Evolutionary conservation across 257 asterid species (phyloP).

Genomic region (Solanum etuberosum): DNA sequence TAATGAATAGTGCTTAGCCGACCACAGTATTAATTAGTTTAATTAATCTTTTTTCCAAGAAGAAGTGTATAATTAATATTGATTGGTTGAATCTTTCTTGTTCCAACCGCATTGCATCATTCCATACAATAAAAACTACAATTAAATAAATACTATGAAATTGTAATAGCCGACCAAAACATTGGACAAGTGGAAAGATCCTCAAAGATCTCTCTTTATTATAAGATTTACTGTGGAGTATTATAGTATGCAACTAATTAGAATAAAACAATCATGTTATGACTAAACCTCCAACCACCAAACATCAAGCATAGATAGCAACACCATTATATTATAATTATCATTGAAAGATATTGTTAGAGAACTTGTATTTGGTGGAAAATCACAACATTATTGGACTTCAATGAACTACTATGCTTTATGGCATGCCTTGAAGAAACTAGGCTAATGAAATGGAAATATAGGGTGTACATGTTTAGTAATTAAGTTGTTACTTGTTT

Average conservation of each 20-base stretch:
- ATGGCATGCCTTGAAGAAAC: not conserved
- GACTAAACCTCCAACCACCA: conserved; percentile 2
- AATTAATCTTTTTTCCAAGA: not conserved
- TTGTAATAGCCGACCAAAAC: not conserved
- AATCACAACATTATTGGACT: not conserved
- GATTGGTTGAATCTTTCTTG: conserved; percentile 1
- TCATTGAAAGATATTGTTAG: not conserved
- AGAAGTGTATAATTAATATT: not conserved
- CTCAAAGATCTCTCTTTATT: not conserved
- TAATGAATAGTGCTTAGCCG: not conserved
- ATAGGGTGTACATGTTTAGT: not conserved
- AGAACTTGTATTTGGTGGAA: not conserved
- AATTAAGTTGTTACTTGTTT: not conserved
- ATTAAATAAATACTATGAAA: not conserved
- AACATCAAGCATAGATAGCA: not conserved
- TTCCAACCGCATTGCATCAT: not conserved
- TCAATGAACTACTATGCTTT: not conserved
- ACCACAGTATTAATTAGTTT: not conserved
- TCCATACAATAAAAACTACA: not conserved
- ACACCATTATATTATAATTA: not conserved
- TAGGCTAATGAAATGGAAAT: not conserved
- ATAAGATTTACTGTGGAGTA: not conserved
- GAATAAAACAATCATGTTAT: not conserved
- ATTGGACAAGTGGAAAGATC: not conserved
- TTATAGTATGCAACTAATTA: not conserved